Evolutionary conservation across 208 protist genomes (phyloP).

Genomic region (Trichomonas tenax): DNA sequence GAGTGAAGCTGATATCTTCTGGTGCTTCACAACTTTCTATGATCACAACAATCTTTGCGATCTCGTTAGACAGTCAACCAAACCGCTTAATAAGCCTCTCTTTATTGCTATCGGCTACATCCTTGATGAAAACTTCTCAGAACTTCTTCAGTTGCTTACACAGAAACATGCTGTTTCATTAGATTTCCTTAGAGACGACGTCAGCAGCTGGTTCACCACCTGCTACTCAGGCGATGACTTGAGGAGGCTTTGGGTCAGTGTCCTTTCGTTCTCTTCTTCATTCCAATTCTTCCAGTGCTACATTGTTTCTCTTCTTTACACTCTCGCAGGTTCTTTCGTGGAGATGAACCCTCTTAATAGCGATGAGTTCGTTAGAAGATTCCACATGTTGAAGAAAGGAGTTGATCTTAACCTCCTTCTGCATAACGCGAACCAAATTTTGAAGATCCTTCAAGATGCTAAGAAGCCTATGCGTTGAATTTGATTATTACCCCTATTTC

Average conservation of each 20-base stretch:
- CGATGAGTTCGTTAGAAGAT: neutral
- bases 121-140: neutral
- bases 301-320: neutral
- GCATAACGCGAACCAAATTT: neutral
- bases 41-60: neutral
- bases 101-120: neutral
- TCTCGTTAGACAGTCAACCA: neutral
- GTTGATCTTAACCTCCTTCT: neutral
- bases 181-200: neutral
- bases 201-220: neutral
- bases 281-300: conserved; percentile 21
- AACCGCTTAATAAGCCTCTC: neutral
- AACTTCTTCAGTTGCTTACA: neutral
- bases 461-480: neutral
- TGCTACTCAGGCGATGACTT: neutral
- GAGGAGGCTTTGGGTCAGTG: neutral
- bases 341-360: conserved; percentile 4
- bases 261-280: neutral
- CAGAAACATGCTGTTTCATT: conserved; percentile 10
- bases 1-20: neutral
- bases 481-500: neutral
- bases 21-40: neutral
- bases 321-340: neutral
- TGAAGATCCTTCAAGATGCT: neutral
- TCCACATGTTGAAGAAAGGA: neutral